A percentile compares a stretch with the other conserved stretches of the same genome.
These are phyloP conservation scores for Protea cynaroides DNA, from an alignment of 164 flowering plant species.

Conservation along the genomic window DNA sequence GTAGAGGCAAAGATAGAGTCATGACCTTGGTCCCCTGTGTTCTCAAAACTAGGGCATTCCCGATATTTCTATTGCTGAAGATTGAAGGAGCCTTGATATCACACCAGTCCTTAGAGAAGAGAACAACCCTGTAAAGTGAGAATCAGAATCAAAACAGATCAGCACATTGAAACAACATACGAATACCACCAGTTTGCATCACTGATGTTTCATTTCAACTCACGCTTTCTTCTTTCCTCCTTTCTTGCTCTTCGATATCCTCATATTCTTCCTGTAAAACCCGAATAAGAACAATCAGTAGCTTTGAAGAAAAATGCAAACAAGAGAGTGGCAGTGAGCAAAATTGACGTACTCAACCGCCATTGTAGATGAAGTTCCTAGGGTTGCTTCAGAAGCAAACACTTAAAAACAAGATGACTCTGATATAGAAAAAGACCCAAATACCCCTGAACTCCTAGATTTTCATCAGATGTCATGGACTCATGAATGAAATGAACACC, in stretches of 20 bases:
- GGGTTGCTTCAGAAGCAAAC: neutral
- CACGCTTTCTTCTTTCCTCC: constrained; percentile 96
- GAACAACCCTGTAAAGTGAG: constrained; percentile 46
- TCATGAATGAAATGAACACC: too few relatives aligned
- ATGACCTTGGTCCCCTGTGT: constrained; percentile 93
- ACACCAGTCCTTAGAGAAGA: constrained; percentile 88
- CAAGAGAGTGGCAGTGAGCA: neutral
- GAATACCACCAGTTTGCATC: neutral
- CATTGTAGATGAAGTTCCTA: constrained; percentile 10
- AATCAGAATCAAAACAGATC: neutral
- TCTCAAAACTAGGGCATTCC: constrained; percentile 77
- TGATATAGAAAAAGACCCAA: too few relatives aligned
- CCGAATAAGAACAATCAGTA: neutral
- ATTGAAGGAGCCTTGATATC: constrained; percentile 78
- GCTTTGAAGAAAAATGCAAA: neutral
- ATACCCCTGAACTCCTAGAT: too few relatives aligned
- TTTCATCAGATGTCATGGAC: too few relatives aligned
- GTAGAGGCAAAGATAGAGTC: neutral
- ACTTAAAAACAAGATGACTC: neutral
- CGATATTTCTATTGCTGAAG: constrained; percentile 52
- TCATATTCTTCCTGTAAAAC: constrained; percentile 75
- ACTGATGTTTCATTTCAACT: constrained; percentile 18
- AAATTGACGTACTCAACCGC: constrained; percentile 20
- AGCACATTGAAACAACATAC: neutral
- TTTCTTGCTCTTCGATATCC: constrained; percentile 95